A percentile compares a stretch with the other conserved stretches of the same genome.
Evolutionary conservation across 371 early-diverging fungal genomes (phyloP).

Genomic region (Lichtheimia corymbifera): DNA sequence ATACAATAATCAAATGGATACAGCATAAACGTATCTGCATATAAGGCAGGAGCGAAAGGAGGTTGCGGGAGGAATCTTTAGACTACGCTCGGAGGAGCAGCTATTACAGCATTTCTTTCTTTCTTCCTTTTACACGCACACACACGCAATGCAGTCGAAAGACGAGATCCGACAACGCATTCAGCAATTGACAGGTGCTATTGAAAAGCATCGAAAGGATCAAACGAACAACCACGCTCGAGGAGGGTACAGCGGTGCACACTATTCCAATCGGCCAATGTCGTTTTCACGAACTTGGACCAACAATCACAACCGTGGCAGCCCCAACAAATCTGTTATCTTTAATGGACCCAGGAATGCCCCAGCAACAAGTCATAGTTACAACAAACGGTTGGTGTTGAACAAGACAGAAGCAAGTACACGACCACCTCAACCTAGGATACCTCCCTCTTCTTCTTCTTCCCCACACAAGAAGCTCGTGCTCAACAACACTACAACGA

Average conservation of each 20-base stretch:
- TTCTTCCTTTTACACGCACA: neutral
- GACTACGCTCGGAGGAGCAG: too few relatives aligned
- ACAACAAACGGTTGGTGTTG: slow-evolving; percentile 11
- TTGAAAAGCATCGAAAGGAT: slow-evolving; percentile 27
- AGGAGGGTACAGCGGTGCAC: neutral
- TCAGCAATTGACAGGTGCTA: slow-evolving; percentile 35
- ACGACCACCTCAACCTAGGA: neutral
- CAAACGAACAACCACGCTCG: slow-evolving; percentile 9
- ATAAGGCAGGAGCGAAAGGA: too few relatives aligned
- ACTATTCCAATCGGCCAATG: neutral
- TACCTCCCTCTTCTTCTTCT: slow-evolving; percentile 14
- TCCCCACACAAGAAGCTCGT: slow-evolving; percentile 6
- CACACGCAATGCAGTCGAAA: slow-evolving; percentile 18
- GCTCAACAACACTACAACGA: slow-evolving; percentile 10
- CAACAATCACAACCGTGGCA: slow-evolving; percentile 8
- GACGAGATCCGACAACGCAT: slow-evolving; percentile 39
- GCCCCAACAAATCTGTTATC: too few relatives aligned
- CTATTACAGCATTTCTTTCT: neutral
- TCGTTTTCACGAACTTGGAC: slow-evolving; percentile 1
- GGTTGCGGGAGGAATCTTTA: too few relatives aligned
- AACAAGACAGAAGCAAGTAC: slow-evolving; percentile 1
- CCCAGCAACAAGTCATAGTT: neutral
- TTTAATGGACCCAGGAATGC: neutral
- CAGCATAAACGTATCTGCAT: too few relatives aligned
- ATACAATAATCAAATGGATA: too few relatives aligned